A percentile compares a stretch with the other conserved stretches of the same genome.
Conservation (phyloP, 345 rosid species). For the Ceriops decandra region DNA sequence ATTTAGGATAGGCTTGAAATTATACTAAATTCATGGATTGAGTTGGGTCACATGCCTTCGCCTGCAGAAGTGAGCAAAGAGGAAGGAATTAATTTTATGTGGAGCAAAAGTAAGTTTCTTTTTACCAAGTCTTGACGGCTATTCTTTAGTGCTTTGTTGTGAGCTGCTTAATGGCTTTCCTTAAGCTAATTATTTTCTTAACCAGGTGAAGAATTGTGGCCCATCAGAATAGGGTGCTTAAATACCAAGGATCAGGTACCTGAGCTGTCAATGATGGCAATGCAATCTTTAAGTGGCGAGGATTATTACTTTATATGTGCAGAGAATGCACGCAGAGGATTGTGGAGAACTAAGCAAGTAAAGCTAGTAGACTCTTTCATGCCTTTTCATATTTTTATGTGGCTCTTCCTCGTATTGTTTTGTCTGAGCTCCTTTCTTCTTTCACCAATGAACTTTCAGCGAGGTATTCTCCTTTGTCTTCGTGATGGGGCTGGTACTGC, state of each 20-base stretch:
- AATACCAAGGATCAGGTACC: slow-evolving; percentile 35
- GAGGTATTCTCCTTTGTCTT: slow-evolving; percentile 45
- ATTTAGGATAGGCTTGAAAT: slow-evolving; percentile 81
- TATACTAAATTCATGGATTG: slow-evolving; percentile 68
- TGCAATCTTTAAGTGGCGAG: slow-evolving; percentile 38
- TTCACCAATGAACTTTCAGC: slow-evolving; percentile 30
- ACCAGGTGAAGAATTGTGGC: slow-evolving; percentile 47
- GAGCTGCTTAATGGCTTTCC: not conserved
- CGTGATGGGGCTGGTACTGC: slow-evolving; percentile 55
- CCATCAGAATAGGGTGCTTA: slow-evolving; percentile 55
- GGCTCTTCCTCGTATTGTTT: not conserved
- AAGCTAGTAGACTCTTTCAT: slow-evolving; percentile 6
- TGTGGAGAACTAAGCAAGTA: slow-evolving; percentile 30
- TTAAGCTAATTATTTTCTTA: slow-evolving; percentile 16
- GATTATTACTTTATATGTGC: slow-evolving; percentile 53
- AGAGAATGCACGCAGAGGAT: slow-evolving; percentile 35
- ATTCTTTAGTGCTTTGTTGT: not conserved
- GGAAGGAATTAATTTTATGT: slow-evolving; percentile 64
- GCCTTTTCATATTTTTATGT: not conserved
- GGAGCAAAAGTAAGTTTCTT: slow-evolving; percentile 43
- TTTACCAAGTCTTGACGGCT: not conserved
- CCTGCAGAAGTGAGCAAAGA: slow-evolving; percentile 69
- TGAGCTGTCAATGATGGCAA: slow-evolving; percentile 37
- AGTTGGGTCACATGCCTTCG: slow-evolving; percentile 48
- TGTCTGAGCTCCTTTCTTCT: slow-evolving; percentile 1